Evolutionary conservation across 495 filamentous ascomycete species (phyloP).

Genomic region (Glutinoglossum americanum): DNA sequence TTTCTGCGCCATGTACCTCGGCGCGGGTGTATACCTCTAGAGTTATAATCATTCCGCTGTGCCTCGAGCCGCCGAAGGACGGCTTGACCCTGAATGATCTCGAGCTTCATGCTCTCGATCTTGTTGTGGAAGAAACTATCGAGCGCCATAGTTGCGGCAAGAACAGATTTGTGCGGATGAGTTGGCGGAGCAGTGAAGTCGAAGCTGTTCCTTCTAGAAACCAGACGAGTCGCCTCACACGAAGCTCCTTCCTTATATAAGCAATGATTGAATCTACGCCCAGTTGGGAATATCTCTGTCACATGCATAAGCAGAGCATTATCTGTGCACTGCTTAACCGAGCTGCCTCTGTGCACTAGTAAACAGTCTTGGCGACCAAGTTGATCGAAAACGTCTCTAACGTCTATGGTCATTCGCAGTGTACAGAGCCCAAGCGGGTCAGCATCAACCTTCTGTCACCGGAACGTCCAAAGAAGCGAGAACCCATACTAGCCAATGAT

Average conservation of each 20-base stretch:
- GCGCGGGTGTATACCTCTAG: slow-evolving; percentile 28
- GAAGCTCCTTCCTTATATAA: not conserved
- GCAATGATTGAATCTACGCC: not conserved
- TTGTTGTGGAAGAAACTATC: slow-evolving; percentile 99
- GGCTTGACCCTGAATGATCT: slow-evolving; percentile 96
- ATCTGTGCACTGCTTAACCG: not conserved
- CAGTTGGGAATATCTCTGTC: not conserved
- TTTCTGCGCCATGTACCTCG: not conserved
- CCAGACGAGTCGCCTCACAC: slow-evolving; percentile 3
- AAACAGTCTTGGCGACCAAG: not conserved
- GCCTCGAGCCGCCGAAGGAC: slow-evolving; percentile 87
- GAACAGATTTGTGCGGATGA: not conserved
- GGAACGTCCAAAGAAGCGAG: not conserved
- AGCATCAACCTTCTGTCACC: not conserved
- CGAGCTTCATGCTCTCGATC: slow-evolving; percentile 98
- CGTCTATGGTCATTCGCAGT: not conserved
- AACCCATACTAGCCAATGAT: not conserved
- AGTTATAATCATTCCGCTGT: slow-evolving; percentile 98
- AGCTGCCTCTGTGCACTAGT: not conserved
- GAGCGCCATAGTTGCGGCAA: slow-evolving; percentile 53
- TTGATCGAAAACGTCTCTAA: not conserved
- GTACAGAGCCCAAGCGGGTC: not conserved
- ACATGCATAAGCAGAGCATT: not conserved
- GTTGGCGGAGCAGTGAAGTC: not conserved
- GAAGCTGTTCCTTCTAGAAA: not conserved